Percentiles rank a stretch among this genome's conserved stretches.
Evolutionary conservation across 1,139 yeast genomes (phyloP).

Genomic region (Zhuliangozyma parablackwelliae): DNA sequence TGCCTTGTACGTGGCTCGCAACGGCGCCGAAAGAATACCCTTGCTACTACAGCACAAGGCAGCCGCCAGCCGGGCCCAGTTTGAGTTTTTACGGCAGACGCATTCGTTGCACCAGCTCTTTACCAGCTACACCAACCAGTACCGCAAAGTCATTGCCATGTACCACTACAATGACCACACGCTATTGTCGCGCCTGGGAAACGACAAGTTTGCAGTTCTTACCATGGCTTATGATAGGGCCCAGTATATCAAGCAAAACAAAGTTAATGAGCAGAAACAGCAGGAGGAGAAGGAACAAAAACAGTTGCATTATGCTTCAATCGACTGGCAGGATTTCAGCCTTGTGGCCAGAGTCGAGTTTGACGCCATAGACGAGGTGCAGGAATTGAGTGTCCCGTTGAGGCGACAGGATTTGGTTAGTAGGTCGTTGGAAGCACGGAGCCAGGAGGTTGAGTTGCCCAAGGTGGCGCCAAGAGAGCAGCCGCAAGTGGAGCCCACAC

Average conservation of each 20-base stretch:
- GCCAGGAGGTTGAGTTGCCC: conserved; percentile 16
- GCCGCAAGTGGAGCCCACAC: not conserved
- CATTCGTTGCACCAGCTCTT: conserved; percentile 66
- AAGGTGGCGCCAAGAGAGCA: conserved; percentile 3
- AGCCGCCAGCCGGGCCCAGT: conserved; percentile 47
- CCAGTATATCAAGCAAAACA: conserved; percentile 40
- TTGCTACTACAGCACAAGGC: conserved; percentile 34
- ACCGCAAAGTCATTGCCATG: conserved; percentile 32
- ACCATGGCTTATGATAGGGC: conserved; percentile 56
- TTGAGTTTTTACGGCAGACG: conserved; percentile 57
- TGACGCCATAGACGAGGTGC: conserved; percentile 59
- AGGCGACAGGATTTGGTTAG: conserved; percentile 56
- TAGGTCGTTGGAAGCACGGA: conserved; percentile 49
- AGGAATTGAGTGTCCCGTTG: conserved; percentile 59
- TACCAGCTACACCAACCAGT: conserved; percentile 51
- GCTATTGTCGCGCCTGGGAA: not conserved
- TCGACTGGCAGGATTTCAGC: conserved; percentile 84
- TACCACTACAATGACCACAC: conserved; percentile 9
- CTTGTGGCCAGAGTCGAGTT: conserved; percentile 69
- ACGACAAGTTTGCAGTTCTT: conserved; percentile 26
- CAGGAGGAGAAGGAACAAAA: conserved; percentile 29
- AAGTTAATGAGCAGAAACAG: conserved; percentile 24
- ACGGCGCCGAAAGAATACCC: conserved; percentile 46
- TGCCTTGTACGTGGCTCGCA: conserved; percentile 61
- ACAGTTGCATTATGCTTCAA: conserved; percentile 59